phyloP scores from a whole-genome alignment of 148 eudicot genomes.

The Suaeda aralocaspica region DNA sequence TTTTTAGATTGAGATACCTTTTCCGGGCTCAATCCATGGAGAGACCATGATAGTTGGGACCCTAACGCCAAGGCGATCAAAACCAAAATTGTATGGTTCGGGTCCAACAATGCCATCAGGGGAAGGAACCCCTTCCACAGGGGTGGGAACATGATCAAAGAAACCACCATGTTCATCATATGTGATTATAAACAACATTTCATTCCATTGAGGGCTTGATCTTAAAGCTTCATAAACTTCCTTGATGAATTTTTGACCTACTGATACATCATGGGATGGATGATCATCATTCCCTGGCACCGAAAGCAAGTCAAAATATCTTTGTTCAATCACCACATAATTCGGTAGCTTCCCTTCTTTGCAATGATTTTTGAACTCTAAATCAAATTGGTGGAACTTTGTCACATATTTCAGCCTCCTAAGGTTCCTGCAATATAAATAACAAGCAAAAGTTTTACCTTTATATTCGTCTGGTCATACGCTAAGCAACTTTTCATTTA shows the following conservation, averaged over 20 bases:
- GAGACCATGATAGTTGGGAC: slow-evolving; percentile 76
- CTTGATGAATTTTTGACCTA: slow-evolving; percentile 67
- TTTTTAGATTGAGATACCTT: too few species aligned
- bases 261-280: slow-evolving; percentile 61
- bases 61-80: slow-evolving; percentile 78
- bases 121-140: slow-evolving; percentile 56
- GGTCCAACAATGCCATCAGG: slow-evolving; percentile 68
- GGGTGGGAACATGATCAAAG: slow-evolving; percentile 76
- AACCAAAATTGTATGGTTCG: slow-evolving; percentile 50
- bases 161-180: slow-evolving; percentile 94
- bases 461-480: too few species aligned
- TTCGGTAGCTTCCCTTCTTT: slow-evolving; percentile 53
- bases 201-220: slow-evolving; percentile 84
- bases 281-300: slow-evolving; percentile 59
- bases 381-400: slow-evolving; percentile 40
- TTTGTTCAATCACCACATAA: slow-evolving; percentile 51
- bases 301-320: slow-evolving; percentile 34
- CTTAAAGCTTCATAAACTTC: slow-evolving; percentile 73
- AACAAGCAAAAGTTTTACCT: too few species aligned
- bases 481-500: too few species aligned
- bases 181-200: slow-evolving; percentile 54
- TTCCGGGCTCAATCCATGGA: slow-evolving; percentile 75
- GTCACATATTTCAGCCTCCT: slow-evolving; percentile 39
- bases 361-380: slow-evolving; percentile 41
- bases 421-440: slow-evolving; percentile 29